Percentiles rank a stretch among this genome's conserved stretches.
Evolutionary conservation across 2,329 filamentous ascomycete species (phyloP).

Genomic region (Aspergillus sp.): DNA sequence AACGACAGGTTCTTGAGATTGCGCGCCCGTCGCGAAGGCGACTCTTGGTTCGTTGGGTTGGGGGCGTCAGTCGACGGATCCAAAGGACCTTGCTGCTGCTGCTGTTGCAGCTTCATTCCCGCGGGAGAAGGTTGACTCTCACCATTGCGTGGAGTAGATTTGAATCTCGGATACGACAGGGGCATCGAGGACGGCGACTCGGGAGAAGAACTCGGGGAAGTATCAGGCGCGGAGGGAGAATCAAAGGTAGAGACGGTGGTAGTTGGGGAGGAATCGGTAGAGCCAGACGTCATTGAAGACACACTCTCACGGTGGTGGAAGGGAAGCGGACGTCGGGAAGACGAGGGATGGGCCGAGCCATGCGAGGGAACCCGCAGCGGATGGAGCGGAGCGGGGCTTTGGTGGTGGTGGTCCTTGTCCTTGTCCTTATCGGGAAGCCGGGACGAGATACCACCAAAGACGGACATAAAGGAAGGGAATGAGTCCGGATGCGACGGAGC

Average conservation of each 20-base stretch:
- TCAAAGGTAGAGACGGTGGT: conserved; percentile 90
- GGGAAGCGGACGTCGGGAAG: conserved; percentile 18
- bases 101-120: conserved; percentile 2
- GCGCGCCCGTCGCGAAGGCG: conserved; percentile 38
- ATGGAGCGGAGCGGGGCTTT: conserved; percentile 11
- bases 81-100: conserved; percentile 16
- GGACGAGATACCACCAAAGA: conserved; percentile 39
- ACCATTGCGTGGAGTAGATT: conserved; percentile 20
- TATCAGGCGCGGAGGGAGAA: conserved; percentile 80
- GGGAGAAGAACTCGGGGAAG: conserved; percentile 83
- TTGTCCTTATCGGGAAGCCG: conserved; percentile 21
- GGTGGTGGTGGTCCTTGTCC: conserved; percentile 2
- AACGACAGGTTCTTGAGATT: conserved; percentile 59
- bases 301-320: conserved; percentile 37
- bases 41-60: conserved; percentile 34
- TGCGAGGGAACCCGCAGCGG: conserved; percentile 19
- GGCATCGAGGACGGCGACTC: conserved; percentile 76
- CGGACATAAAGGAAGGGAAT: conserved; percentile 47
- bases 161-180: conserved; percentile 37
- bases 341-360: conserved; percentile 16
- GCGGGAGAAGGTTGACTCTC: conserved; percentile 19
- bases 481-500: conserved; percentile 35
- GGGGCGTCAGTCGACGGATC: conserved; percentile 4
- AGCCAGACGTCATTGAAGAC: conserved; percentile 55
- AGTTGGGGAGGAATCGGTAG: conserved; percentile 88